Evolutionary conservation across 768 basidiomycete species (phyloP), one percentile per base, ranked within the genome.

Genomic region (Lentinula sp.): DNA sequence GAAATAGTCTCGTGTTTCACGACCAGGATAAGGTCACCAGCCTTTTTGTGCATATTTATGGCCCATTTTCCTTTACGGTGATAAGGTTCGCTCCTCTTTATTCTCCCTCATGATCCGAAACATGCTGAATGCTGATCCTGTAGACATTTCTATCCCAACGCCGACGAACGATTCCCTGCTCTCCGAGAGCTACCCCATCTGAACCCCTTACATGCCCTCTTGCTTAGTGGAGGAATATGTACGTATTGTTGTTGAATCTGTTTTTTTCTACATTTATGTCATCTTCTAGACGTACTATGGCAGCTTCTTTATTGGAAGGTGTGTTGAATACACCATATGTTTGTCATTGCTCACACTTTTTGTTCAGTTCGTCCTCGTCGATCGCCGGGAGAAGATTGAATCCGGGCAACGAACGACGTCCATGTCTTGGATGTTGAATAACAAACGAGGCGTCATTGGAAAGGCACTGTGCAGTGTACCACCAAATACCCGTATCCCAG

Each of bases 1-100:
- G 97, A 63, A 99, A 99, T 69, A 95, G 93, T 65, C 85, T 99
- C 23, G 97, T 99, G 2, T 99, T 99, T 77, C 97, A 99, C 68
- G 95, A 96, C 68, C 82, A 86, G 59, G 97, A 99, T 72, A 98
- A 98, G 73, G 91, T 98, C 69, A 98, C 92, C 16, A 93, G 91
- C 9, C 77, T 99, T 28, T 98, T 95, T 76, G 85, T 99, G 36
- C 97, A 99, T 70, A 88, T 98, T 60, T 98, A 97, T 69, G 83
- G 92, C 0, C 93, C 97, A 0, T 85, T 96, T 63, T 86, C 89
- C 3, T 91, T 99, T 67, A 95, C 93, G 13, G 88, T 95, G 23
- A 94, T 98, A 59, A 81, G 91, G 92, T 91, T 64, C 36, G 85
- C 73, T n/a, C 33, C 16, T 54, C 18, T 39, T 28, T 56, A 32